Evolutionary conservation across 2,329 filamentous ascomycete species (phyloP), one percentile per base, ranked within the genome.

Genomic region (Aspergillus aculeatus): DNA sequence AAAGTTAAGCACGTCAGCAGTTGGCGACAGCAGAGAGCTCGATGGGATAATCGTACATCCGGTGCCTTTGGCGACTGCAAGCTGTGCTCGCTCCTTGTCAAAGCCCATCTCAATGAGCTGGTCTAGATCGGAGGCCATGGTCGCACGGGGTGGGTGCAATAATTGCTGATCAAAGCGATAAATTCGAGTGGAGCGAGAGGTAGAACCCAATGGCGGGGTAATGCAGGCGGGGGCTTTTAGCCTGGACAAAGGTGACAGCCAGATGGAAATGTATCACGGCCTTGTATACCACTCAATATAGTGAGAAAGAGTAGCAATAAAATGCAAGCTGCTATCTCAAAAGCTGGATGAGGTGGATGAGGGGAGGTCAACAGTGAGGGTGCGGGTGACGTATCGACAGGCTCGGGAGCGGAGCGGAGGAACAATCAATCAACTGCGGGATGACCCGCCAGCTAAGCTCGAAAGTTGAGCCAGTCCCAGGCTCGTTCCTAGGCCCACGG

Each of bases 11-110:
- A n/a, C 54, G 53, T 68, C 57, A 71, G 63, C 24, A 51, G 12
- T 41, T 50, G n/a, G n/a, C n/a, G 19, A 11, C 16, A n/a, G 29
- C 5, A n/a, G 38, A 29, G 10, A 2, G 47, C 54, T 7, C 10
- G 3, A 58, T 26, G 26, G 7, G 31, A n/a, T 44, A 11, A 16
- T 80, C 89, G 78, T 81, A 92, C 92, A 79, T 59, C 90, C 90
- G 63, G 92, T 92, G 12, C 87, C 85, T 71, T 90, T 91, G 78
- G 94, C 91, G 65, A 96, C 82, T 38, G 95, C 95, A 50, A 98
- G 79, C 73, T 93, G 85, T 50, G 92, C 89, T 66, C 91, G 88
- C 70, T 91, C 86, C 70, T 87, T 86, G 65, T 96, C 91, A 72
- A 99, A 99, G 77, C 86, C 86, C 86, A 88, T 88, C 61, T 86